A percentile compares a stretch with the other conserved stretches of the same genome.
Conservation (phyloP, 2,329 filamentous ascomycete species). For the Fusarium redolens region DNA sequence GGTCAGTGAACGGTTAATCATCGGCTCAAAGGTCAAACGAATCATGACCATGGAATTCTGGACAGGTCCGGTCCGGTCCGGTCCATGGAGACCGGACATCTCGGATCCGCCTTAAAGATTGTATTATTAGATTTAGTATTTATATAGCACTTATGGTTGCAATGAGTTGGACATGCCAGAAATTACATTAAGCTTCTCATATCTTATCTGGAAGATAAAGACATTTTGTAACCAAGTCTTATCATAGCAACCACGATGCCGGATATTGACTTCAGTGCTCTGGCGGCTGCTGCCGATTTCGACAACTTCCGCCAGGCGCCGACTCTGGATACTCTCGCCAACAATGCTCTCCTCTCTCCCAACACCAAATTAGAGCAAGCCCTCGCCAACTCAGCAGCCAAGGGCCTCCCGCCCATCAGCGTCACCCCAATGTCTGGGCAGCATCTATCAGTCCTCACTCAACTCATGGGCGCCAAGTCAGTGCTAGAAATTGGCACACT, state of each 20-base stretch:
- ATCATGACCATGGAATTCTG: not conserved
- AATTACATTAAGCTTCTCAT: fast-evolving
- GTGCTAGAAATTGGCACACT: slow-evolving; percentile 67
- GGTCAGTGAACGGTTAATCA: not conserved
- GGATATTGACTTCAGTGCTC: not conserved
- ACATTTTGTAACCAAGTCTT: not conserved
- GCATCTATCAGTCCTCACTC: slow-evolving; percentile 53
- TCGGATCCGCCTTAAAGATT: not conserved
- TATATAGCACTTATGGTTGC: not conserved
- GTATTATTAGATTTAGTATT: fast-evolving
- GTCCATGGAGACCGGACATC: not conserved
- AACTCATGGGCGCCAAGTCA: slow-evolving; percentile 49
- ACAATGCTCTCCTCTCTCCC: not conserved
- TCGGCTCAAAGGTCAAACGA: fast-evolving
- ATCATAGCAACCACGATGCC: not conserved
- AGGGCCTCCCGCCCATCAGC: slow-evolving; percentile 53
- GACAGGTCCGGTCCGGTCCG: not conserved
- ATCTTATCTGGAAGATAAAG: too few relatives aligned
- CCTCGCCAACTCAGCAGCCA: slow-evolving; percentile 46
- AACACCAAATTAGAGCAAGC: slow-evolving; percentile 34
- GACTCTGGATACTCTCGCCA: not conserved
- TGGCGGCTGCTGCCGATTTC: not conserved
- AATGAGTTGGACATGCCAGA: not conserved
- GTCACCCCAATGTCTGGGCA: slow-evolving; percentile 52
- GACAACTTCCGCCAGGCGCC: not conserved